Evolutionary conservation across 2,329 filamentous ascomycete genomes (phyloP).

Genomic region (Claviceps spartinae): DNA sequence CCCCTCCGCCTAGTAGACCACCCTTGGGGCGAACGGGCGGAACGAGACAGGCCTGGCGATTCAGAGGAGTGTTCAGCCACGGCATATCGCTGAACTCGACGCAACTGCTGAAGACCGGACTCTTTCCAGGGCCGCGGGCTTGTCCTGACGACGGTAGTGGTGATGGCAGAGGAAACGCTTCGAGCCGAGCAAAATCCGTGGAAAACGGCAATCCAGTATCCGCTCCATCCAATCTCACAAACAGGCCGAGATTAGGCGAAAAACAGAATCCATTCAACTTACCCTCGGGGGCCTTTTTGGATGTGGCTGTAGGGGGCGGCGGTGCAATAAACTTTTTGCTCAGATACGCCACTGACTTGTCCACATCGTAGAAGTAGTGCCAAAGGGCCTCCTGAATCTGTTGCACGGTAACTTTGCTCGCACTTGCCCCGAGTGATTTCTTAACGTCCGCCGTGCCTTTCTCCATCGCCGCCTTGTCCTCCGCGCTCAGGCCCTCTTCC

Average conservation of each 20-base stretch:
- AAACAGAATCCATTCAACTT: conserved; percentile 23
- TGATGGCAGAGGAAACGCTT: not conserved
- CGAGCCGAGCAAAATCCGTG: conserved; percentile 3
- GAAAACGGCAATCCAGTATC: conserved; percentile 12
- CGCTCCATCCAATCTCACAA: conserved; percentile 19
- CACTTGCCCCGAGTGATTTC: conserved; percentile 46
- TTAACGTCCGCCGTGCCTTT: conserved; percentile 54
- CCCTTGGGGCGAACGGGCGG: conserved; percentile 40
- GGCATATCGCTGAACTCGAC: conserved; percentile 68
- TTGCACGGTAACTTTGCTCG: conserved; percentile 38
- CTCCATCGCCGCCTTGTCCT: conserved; percentile 41
- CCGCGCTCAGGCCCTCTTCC: conserved; percentile 31
- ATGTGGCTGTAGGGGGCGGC: conserved; percentile 16
- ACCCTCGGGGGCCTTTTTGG: conserved; percentile 30
- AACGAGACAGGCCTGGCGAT: conserved; percentile 53
- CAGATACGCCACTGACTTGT: conserved; percentile 71
- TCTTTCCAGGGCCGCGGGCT: not conserved
- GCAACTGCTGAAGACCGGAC: not conserved
- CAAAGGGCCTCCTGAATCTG: conserved; percentile 85
- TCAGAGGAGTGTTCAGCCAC: conserved; percentile 61
- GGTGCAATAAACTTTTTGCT: conserved; percentile 45
- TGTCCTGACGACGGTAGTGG: not conserved
- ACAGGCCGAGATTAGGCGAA: conserved; percentile 14
- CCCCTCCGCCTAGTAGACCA: conserved; percentile 66
- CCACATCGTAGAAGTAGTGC: conserved; percentile 92